Conservation (phyloP, 441 rosid genomes). For the Adansonia gregorii region DNA sequence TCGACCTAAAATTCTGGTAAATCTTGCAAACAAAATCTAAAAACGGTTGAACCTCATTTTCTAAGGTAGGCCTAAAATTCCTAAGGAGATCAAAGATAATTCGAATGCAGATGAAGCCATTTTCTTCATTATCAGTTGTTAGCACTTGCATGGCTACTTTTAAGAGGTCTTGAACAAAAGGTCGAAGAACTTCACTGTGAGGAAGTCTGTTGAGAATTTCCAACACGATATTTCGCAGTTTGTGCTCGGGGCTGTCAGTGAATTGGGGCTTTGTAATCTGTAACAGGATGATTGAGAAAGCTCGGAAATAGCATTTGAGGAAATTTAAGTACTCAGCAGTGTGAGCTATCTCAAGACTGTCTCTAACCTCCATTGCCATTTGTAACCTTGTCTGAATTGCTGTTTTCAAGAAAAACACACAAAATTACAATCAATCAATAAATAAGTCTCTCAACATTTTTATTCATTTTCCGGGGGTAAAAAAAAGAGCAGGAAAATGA, state of each 20-base stretch:
- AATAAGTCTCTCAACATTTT: background rate
- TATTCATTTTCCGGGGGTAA: background rate
- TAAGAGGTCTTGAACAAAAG: conserved; percentile 97
- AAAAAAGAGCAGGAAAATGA: background rate
- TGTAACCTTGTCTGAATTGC: conserved; percentile 79
- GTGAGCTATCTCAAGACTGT: conserved; percentile 94
- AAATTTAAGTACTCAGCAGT: conserved; percentile 95
- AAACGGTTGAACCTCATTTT: conserved; percentile 95
- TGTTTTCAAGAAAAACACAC: conserved; percentile 40
- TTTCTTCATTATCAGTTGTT: conserved; percentile 91
- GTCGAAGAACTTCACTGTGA: conserved; percentile 97
- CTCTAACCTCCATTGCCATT: conserved; percentile 91
- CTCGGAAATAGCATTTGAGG: conserved; percentile 86
- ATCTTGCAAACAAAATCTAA: conserved; percentile 95
- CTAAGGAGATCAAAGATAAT: conserved; percentile 91
- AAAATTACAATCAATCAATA: background rate
- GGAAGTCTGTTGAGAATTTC: conserved; percentile 96
- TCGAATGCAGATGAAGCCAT: conserved; percentile 90
- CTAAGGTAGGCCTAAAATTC: conserved; percentile 88
- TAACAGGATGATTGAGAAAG: conserved; percentile 74
- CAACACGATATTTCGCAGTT: conserved; percentile 83
- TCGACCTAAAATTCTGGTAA: conserved; percentile 83
- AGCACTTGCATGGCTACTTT: conserved; percentile 98
- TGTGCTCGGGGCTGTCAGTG: conserved; percentile 83
- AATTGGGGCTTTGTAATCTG: conserved; percentile 91